Evolutionary conservation across 768 basidiomycete species (phyloP), one percentile per base, ranked within the genome.

Genomic region (Mycena crocata): DNA sequence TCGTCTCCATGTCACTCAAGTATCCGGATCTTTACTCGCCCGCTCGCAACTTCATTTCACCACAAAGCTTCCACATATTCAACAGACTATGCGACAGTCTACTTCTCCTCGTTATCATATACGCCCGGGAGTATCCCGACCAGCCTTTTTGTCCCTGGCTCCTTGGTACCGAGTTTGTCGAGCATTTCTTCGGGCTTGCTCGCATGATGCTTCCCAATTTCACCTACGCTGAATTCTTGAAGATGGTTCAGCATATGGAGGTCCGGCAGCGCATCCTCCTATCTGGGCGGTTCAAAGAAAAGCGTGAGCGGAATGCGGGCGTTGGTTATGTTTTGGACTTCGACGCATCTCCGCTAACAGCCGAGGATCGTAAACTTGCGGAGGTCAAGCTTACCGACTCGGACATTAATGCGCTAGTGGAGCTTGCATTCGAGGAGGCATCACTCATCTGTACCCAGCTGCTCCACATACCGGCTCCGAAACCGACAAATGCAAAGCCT

Each of bases 101-200:
- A 0, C 26, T 77, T 17, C 39, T 70, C 2, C 70, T 74, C 0
- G 57, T 58, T 1, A 59, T 75, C 24, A 70, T 69, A 8, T 74
- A 68, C 51, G 21, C 64, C 2, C 32, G 46, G 24, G 55, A 49
- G 48, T 74, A 77, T 42, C 72, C 72, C 12, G 46, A 63, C 37
- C 57, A 71, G 2, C 69, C 75, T 2, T 76, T 76, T 51, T 74
- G 72, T 45, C 70, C 71, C 3, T 73, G 72, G 71, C 35, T 72
- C 3, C 56, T 73, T 10, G 73, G 70, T 1, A 75, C 76, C 1
- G 71, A 72, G 10, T 73, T 74, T 30, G 70, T 77, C 15, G 74
- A 77, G 49, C 74, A 75, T 32, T 75, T 77, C 70, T 77, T 75
- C 50, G 73, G 74, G 0, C 66, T 75, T 9, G 72, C 73, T 9